Base-by-base conservation (phyloP, 1,284 basidiomycete genomes). In the Marasmius oreades region DNA sequence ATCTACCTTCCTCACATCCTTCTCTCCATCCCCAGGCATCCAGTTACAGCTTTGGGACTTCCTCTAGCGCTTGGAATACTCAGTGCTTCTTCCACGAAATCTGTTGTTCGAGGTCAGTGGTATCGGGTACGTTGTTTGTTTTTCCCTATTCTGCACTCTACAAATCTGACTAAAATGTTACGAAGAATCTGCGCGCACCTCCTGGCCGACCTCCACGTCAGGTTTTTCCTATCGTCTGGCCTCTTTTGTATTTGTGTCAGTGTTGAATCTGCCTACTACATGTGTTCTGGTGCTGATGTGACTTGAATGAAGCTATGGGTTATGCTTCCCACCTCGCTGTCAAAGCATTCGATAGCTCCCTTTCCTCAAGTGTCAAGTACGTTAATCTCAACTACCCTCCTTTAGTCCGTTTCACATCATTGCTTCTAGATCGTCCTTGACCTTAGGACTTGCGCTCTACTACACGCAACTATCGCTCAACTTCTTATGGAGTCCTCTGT, bases 381-480 rank as follows among this genome's bases (percentile, higher is more conserved):
- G 51, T 51, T 18, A 11, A 26, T 6, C 7, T 4, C 7, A 34
- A 42, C 36, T 43, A 23, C 14, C 37, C 23, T n/a, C 52, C 52
- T 39, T 39, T 43, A 14, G 28, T 51, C 28, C 33, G 24, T 44
- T 28, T 53, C 34, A 44, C 11, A 50, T 11, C 34, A 47, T 14
- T 45, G 16, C 18, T 57, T 23, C 37, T 56, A 82, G 82, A 52
- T 69, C 74, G 24, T 69, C 75, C 56, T 77, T 86, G 39, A 71
- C 75, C 42, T 66, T 75, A 39, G 85, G 83, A 2, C 69, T 92
- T 39, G 73, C 74, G 33, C 72, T 92, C 44, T 91, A 92, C 73
- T 92, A 86, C 70, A 75, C 73, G 5, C 88, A 91, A 67, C 74
- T 92, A 37, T 84, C 73, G 0, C 69, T 91, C 45, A 92, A 91